These are phyloP conservation scores for Singerocomus rubriflavus DNA, from an alignment of 1,284 basidiomycete genomes.

Conservation along the genomic window DNA sequence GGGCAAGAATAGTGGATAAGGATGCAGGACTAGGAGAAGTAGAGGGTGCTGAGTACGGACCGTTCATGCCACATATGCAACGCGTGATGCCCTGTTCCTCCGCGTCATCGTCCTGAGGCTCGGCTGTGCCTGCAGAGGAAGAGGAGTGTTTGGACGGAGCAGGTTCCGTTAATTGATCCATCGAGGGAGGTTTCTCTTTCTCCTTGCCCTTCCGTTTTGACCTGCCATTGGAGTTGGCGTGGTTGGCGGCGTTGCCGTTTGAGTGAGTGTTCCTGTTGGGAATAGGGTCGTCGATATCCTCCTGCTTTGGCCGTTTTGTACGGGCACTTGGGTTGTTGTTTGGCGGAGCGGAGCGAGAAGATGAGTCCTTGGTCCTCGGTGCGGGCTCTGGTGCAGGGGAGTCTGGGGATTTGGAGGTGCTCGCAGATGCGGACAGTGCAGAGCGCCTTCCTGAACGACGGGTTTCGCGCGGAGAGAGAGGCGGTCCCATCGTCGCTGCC, in stretches of 20 bases:
- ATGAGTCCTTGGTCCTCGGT: slow-evolving; percentile 39
- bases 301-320: slow-evolving; percentile 67
- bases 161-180: slow-evolving; percentile 27
- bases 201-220: slow-evolving; percentile 37
- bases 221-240: slow-evolving; percentile 37
- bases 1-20: slow-evolving; percentile 24
- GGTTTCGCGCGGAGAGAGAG: slow-evolving; percentile 71
- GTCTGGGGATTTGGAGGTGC: slow-evolving; percentile 71
- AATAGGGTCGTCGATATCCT: slow-evolving; percentile 63
- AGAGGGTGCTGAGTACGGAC: slow-evolving; percentile 45
- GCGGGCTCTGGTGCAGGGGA: slow-evolving; percentile 56
- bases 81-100: slow-evolving; percentile 88
- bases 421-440: slow-evolving; percentile 60
- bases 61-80: slow-evolving; percentile 89
- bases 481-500: slow-evolving; percentile 63
- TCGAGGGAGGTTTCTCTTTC: slow-evolving; percentile 29
- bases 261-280: slow-evolving; percentile 44
- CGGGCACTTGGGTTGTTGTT: slow-evolving; percentile 44
- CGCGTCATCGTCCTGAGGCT: slow-evolving; percentile 48
- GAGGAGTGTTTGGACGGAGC: slow-evolving; percentile 32
- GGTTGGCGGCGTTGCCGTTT: slow-evolving; percentile 37
- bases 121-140: slow-evolving; percentile 34
- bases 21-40: background rate
- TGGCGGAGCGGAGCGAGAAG: slow-evolving; percentile 43
- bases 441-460: slow-evolving; percentile 73